Evolutionary conservation across 192 early-diverging fungal genomes (phyloP), one percentile per base, ranked within the genome.

Genomic region (Funneliformis geosporum): DNA sequence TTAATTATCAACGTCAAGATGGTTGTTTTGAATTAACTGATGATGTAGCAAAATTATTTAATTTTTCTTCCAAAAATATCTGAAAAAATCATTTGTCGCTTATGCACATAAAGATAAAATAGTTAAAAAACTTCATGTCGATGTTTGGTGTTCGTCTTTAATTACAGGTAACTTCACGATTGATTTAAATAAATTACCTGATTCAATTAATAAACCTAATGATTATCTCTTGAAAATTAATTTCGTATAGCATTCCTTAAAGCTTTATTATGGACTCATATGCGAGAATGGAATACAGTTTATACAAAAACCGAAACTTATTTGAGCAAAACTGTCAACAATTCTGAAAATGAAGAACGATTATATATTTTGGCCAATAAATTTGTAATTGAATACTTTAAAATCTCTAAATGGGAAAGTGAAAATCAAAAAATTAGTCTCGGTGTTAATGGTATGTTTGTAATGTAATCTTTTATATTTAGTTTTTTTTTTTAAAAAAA

Each of bases 1-100:
- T 68, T 0, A 47, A 65, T 18, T 60, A 62, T 66, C 76, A 78
- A 42, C 38, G 65, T 18, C 62, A 23, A 78, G 42, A 78, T 68
- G 76, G 76, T 33, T 46, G 18, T n/a, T 78, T 78, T 23, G 76
- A 68, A 78, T 27, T 78, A 23, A 78, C 2, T 38, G 46, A 68
- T 2, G 12, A 6, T 6, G 18, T 68, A 12, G 61, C 76, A 39
- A 43, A 38, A 28, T 55, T 78, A 23, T 78, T 78, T 23, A 78
- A 78, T 23, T 78, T 59, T 27, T 3, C 43, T 28, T 39, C 64
- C n/a, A 50, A 47, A 8, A 8, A 65, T 5, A 78, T 11, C 33
- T 78, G 7, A 47, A 55, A 5, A 25, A 65, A 39, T 8, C 76
- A 39, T 68, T 47, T 16, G 18, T 14, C 12, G 40, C 23, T 67